phyloP scores from a whole-genome alignment of 306 rosid genomes.

The Medicago ruthenica region DNA sequence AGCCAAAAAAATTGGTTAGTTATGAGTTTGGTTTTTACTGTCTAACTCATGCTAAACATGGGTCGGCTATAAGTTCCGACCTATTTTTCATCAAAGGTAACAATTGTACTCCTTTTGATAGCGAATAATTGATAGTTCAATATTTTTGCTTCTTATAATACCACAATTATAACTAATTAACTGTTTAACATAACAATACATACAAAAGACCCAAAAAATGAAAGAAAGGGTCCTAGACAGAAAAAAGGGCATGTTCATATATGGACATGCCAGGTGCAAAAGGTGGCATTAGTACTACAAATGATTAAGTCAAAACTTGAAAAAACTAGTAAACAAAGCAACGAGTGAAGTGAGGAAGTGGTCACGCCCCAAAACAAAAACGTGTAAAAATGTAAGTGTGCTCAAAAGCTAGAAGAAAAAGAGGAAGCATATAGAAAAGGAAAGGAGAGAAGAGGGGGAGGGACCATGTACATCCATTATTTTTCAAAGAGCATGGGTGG shows the following conservation, averaged over 20 bases:
- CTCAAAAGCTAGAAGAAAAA: slow-evolving; percentile 48
- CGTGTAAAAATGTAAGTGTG: slow-evolving; percentile 50
- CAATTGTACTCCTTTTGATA: background rate
- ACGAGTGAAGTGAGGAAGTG: slow-evolving; percentile 52
- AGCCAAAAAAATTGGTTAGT: too few species aligned
- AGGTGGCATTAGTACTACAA: slow-evolving; percentile 30
- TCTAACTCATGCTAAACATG: too few species aligned
- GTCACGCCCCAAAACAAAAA: slow-evolving; percentile 48
- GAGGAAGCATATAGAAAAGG: slow-evolving; percentile 51
- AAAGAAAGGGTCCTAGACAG: slow-evolving; percentile 23
- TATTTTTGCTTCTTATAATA: background rate
- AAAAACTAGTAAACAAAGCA: slow-evolving; percentile 38
- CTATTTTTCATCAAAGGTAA: background rate
- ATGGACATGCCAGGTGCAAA: slow-evolving; percentile 39
- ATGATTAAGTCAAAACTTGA: slow-evolving; percentile 46
- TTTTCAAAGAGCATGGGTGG: slow-evolving; percentile 39
- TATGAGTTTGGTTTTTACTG: too few species aligned
- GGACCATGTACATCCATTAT: slow-evolving; percentile 48
- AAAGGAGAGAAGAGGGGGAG: slow-evolving; percentile 35
- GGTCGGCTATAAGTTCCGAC: too few species aligned
- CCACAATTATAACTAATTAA: background rate
- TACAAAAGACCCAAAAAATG: slow-evolving; percentile 9
- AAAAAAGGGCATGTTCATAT: slow-evolving; percentile 19
- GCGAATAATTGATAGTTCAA: background rate
- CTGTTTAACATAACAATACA: background rate